Percentiles rank a stretch among this genome's conserved stretches.
These are phyloP conservation scores for Malus hybrid DNA, from an alignment of 331 rosid species.

Conservation along the genomic window DNA sequence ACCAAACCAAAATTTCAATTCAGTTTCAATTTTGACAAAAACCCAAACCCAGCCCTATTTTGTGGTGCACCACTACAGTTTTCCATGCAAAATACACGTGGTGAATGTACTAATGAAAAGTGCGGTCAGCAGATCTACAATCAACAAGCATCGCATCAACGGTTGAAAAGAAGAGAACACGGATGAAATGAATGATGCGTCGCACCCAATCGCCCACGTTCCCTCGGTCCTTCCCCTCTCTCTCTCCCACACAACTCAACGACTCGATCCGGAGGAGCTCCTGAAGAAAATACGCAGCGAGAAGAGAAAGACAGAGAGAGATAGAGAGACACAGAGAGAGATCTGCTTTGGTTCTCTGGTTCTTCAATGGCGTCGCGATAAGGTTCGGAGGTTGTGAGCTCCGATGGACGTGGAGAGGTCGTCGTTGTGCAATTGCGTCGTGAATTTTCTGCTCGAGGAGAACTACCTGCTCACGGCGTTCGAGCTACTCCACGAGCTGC, in stretches of 20 bases:
- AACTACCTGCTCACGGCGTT: constrained; percentile 86
- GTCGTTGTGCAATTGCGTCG: constrained; percentile 95
- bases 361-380: constrained; percentile 29
- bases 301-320: background rate
- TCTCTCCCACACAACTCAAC: background rate
- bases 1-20: no score
- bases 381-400: background rate
- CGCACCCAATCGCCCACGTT: background rate
- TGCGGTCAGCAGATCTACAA: background rate
- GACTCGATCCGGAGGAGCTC: background rate
- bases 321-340: constrained; percentile 16
- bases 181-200: background rate
- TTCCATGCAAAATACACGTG: background rate
- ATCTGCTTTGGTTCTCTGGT: constrained; percentile 6
- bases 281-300: background rate
- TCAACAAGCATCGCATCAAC: background rate
- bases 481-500: constrained; percentile 99
- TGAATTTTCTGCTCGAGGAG: constrained; percentile 87
- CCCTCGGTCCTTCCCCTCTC: background rate
- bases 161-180: background rate
- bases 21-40: no score
- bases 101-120: no score
- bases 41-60: no score
- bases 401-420: constrained; percentile 87
- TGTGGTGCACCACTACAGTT: background rate